Evolutionary conservation across 345 rosid species (phyloP).

Genomic region (Theobroma cacao): DNA sequence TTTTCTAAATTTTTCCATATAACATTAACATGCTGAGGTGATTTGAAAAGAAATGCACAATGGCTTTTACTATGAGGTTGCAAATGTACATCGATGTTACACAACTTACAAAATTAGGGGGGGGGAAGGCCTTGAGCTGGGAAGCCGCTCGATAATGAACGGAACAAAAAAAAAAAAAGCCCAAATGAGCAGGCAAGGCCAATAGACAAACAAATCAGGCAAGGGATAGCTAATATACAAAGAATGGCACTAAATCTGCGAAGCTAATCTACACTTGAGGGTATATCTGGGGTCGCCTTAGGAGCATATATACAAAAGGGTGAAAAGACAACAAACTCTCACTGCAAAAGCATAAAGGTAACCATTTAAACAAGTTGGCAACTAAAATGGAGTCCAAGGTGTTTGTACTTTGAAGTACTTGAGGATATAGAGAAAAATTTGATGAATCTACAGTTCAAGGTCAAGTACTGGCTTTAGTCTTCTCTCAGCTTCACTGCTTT

Average conservation of each 20-base stretch:
- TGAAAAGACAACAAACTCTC: constrained; percentile 26
- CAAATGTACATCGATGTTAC: constrained; percentile 64
- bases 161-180: background rate
- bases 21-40: background rate
- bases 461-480: constrained; percentile 62
- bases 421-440: constrained; percentile 11
- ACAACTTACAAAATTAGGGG: constrained; percentile 29
- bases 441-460: constrained; percentile 39
- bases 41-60: constrained; percentile 5
- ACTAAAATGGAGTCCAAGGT: constrained; percentile 18
- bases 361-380: constrained; percentile 18
- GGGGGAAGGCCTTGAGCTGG: constrained; percentile 14
- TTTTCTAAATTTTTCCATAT: background rate
- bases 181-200: background rate
- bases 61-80: constrained; percentile 25
- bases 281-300: constrained; percentile 32
- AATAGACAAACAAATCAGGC: constrained; percentile 26
- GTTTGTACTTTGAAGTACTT: constrained; percentile 17
- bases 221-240: constrained; percentile 38
- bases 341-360: constrained; percentile 22
- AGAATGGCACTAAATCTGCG: constrained; percentile 34
- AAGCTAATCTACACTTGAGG: constrained; percentile 43
- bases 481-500: constrained; percentile 71
- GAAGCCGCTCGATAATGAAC: constrained; percentile 25
- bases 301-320: constrained; percentile 32